phyloP scores from a whole-genome alignment of 2,329 filamentous ascomycete genomes.

The Colletotrichum spaethianum region DNA sequence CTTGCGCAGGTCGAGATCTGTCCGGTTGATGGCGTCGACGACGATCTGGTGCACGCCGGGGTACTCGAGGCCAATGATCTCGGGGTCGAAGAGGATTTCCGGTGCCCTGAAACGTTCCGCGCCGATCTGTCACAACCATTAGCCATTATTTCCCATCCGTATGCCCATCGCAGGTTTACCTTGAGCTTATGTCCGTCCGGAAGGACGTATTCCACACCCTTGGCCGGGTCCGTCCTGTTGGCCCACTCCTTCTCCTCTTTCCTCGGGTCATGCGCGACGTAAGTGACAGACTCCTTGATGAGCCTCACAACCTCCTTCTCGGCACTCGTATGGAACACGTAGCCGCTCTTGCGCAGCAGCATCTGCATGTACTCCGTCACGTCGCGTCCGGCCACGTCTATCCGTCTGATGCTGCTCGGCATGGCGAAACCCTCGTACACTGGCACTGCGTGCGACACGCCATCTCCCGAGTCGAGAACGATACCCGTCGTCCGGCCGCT shows the following conservation, averaged over 20 bases:
- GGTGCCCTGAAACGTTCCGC: conserved; percentile 95
- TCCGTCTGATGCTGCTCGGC: conserved; percentile 92
- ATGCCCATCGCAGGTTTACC: conserved; percentile 60
- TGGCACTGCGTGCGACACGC: conserved; percentile 96
- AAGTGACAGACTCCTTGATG: conserved; percentile 96
- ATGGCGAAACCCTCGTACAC: conserved; percentile 99
- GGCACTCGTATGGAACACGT: conserved; percentile 96
- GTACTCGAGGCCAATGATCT: conserved; percentile 97
- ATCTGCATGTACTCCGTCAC: conserved; percentile 96
- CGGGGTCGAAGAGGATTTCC: conserved; percentile 97
- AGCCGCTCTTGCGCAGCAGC: conserved; percentile 90
- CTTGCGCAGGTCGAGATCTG: conserved; percentile 95
- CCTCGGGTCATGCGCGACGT: conserved; percentile 90
- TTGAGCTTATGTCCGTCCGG: conserved; percentile 96
- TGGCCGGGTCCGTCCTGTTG: conserved; percentile 79
- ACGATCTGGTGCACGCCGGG: conserved; percentile 98
- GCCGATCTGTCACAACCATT: conserved; percentile 73
- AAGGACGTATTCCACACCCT: conserved; percentile 87
- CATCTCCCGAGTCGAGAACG: conserved; percentile 94
- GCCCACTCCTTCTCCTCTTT: conserved; percentile 98
- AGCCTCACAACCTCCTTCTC: conserved; percentile 99
- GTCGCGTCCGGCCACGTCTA: conserved; percentile 96
- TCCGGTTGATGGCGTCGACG: conserved; percentile 94
- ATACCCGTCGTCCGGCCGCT: conserved; percentile 96
- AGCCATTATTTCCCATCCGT: background rate